A percentile compares a stretch with the other conserved stretches of the same genome.
These are phyloP conservation scores for Exophiala sideris DNA, from an alignment of 2,329 filamentous ascomycete species.

Conservation along the genomic window DNA sequence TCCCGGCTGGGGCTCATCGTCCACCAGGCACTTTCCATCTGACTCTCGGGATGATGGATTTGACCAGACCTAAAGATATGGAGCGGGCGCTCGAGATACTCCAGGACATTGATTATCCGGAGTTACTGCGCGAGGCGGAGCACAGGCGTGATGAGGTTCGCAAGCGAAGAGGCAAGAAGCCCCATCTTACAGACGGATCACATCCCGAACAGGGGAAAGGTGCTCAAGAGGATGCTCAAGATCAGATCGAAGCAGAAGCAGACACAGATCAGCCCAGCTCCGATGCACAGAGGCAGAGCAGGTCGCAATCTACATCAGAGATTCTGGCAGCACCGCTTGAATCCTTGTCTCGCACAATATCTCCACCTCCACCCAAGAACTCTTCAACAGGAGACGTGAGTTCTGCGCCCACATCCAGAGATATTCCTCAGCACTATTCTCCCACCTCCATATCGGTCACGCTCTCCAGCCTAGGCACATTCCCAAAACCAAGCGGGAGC, in stretches of 20 bases:
- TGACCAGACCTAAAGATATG: conserved; percentile 53
- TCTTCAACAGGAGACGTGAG: conserved; percentile 1
- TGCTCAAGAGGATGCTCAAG: neutral
- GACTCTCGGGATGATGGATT: conserved; percentile 81
- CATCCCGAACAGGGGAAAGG: neutral
- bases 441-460: conserved; percentile 17
- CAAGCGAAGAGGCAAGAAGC: neutral
- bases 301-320: neutral
- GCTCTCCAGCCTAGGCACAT: conserved; percentile 22
- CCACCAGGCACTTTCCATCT: conserved; percentile 79
- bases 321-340: neutral
- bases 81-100: conserved; percentile 47
- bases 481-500: conserved; percentile 15
- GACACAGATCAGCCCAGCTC: neutral
- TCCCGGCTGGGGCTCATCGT: conserved; percentile 67
- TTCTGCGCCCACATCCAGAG: neutral
- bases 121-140: conserved; percentile 36
- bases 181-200: neutral
- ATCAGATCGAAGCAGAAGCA: neutral
- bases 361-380: conserved; percentile 5
- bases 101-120: conserved; percentile 42
- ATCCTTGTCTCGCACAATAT: conserved; percentile 8
- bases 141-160: conserved; percentile 2
- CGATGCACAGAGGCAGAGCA: no score
- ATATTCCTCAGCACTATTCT: neutral